Conservation (phyloP, 2,329 filamentous ascomycete genomes). For the Colletotrichum sp. region DNA sequence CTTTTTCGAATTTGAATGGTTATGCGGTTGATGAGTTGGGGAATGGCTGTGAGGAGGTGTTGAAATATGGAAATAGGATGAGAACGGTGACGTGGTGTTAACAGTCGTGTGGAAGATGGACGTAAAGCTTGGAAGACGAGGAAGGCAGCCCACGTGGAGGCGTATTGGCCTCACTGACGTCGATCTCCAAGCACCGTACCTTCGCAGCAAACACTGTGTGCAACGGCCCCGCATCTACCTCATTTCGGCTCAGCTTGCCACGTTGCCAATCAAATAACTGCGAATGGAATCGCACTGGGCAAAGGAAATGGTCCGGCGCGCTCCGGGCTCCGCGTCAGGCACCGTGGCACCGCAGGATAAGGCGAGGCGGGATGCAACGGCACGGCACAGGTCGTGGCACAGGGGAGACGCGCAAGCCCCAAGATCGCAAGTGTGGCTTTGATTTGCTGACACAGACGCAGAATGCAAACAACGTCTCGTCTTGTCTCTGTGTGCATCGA, state of each 20-base stretch:
- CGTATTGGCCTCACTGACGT: slow-evolving; percentile 17
- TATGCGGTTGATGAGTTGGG: background rate
- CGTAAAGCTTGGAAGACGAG: background rate
- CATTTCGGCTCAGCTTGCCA: background rate
- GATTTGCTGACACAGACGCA: background rate
- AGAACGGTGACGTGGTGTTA: background rate
- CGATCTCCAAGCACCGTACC: background rate
- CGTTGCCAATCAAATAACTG: background rate
- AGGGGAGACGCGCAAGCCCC: background rate
- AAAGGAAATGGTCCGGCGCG: background rate
- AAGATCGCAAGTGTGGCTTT: background rate
- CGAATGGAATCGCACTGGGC: background rate
- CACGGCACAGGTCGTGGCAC: background rate
- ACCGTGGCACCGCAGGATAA: background rate
- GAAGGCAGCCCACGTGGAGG: slow-evolving; percentile 3
- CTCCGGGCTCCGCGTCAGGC: background rate
- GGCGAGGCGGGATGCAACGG: background rate
- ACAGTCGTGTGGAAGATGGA: background rate
- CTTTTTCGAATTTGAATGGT: background rate
- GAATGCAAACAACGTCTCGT: background rate
- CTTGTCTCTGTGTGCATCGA: background rate
- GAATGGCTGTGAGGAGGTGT: background rate
- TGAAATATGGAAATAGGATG: background rate
- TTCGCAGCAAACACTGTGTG: background rate
- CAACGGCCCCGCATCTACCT: background rate